Evolutionary conservation across 164 flowering plant species (phyloP).

Genomic region (Berberis thunbergii): DNA sequence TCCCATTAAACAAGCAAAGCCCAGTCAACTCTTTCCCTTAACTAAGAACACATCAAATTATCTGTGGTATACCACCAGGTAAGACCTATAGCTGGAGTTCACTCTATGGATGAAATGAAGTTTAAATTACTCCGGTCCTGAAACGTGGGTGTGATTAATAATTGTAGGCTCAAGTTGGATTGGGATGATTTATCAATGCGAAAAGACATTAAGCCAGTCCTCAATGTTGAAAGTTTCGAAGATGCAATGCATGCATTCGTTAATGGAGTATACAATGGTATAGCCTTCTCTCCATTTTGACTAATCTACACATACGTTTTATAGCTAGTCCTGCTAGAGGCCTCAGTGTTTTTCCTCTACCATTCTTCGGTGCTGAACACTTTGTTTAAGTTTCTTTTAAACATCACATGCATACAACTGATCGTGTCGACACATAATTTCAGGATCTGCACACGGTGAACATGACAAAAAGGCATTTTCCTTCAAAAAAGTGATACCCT

Average conservation of each 20-base stretch:
- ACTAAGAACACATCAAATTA: conserved; percentile 76
- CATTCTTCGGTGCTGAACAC: too few relatives aligned
- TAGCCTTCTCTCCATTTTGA: background rate
- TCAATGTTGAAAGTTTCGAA: conserved; percentile 62
- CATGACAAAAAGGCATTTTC: conserved; percentile 55
- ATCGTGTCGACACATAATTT: background rate
- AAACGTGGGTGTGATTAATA: too few relatives aligned
- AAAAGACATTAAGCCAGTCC: conserved; percentile 36
- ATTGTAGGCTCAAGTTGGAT: conserved; percentile 34
- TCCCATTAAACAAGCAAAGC: conserved; percentile 6
- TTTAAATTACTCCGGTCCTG: too few relatives aligned
- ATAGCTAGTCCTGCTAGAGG: too few relatives aligned
- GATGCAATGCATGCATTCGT: conserved; percentile 66
- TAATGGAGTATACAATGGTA: conserved; percentile 70
- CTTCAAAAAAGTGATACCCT: conserved; percentile 23
- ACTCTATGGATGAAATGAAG: too few relatives aligned
- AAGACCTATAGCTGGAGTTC: background rate
- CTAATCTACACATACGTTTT: too few relatives aligned
- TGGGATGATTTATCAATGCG: conserved; percentile 42
- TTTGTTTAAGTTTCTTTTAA: too few relatives aligned
- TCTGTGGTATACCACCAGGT: conserved; percentile 61
- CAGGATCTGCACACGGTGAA: conserved; percentile 68
- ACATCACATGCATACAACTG: too few relatives aligned
- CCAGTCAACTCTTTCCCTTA: conserved; percentile 38
- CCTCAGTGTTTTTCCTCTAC: too few relatives aligned